phyloP scores from a whole-genome alignment of 2,329 filamentous ascomycete species.

The Epichloe scottii region DNA sequence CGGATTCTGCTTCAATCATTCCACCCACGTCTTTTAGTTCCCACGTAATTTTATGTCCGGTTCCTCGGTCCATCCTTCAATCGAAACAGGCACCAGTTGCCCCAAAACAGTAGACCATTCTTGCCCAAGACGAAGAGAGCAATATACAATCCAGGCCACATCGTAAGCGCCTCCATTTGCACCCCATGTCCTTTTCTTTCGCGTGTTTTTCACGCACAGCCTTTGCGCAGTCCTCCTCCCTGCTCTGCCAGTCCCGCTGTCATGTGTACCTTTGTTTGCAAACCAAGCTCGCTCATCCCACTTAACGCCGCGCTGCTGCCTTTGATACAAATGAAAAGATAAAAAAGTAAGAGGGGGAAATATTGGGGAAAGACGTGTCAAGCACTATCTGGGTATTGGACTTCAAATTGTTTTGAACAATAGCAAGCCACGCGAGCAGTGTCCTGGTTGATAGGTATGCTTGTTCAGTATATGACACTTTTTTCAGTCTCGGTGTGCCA shows the following conservation, averaged over 20 bases:
- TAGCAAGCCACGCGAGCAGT: too few species aligned
- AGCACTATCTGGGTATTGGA: too few species aligned
- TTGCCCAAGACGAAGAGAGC: neutral
- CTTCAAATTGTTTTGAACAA: neutral
- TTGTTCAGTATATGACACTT: neutral
- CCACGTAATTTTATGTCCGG: neutral
- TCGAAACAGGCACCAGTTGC: neutral
- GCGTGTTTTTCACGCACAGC: too few species aligned
- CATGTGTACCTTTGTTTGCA: neutral
- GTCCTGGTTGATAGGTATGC: neutral
- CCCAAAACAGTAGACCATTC: neutral
- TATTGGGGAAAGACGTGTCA: neutral
- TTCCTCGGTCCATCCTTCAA: neutral
- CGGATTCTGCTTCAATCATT: too few species aligned
- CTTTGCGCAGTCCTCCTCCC: neutral
- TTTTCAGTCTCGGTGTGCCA: too few species aligned
- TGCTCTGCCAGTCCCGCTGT: neutral
- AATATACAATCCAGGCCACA: neutral
- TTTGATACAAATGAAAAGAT: constrained; percentile 8
- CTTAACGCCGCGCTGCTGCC: constrained; percentile 13
- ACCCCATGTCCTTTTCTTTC: too few species aligned
- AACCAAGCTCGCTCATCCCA: neutral
- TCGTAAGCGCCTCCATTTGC: neutral
- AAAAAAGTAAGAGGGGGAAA: neutral
- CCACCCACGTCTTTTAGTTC: neutral